A percentile compares a stretch with the other conserved stretches of the same genome.
Evolutionary conservation across 1,284 basidiomycete species (phyloP).

Genomic region (Sanghuangporus sanghuang): DNA sequence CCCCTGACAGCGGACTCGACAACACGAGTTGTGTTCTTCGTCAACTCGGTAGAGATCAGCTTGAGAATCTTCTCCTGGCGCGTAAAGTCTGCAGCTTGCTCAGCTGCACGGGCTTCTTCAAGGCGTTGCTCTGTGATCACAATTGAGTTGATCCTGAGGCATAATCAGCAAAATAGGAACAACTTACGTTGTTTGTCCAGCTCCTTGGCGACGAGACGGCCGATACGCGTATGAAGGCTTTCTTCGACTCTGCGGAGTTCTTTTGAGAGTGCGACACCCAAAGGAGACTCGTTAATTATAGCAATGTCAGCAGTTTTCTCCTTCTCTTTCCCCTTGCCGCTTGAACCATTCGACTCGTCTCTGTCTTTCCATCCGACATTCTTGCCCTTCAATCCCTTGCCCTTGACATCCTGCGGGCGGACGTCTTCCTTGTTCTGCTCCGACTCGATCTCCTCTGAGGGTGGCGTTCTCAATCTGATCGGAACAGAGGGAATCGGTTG

Average conservation of each 20-base stretch:
- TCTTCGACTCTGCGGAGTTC: conserved; percentile 81
- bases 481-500: conserved; percentile 28
- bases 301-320: conserved; percentile 37
- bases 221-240: conserved; percentile 66
- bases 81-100: conserved; percentile 71
- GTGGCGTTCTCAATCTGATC: conserved; percentile 54
- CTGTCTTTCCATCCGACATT: conserved; percentile 30
- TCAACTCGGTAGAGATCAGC: conserved; percentile 77
- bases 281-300: conserved; percentile 42
- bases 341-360: conserved; percentile 36
- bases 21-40: conserved; percentile 77
- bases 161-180: conserved; percentile 20
- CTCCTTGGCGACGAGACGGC: conserved; percentile 72
- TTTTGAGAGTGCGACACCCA: conserved; percentile 53
- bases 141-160: conserved; percentile 12
- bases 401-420: conserved; percentile 41
- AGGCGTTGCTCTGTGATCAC: conserved; percentile 60
- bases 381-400: conserved; percentile 59
- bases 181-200: conserved; percentile 78
- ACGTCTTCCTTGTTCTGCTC: conserved; percentile 57
- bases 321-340: conserved; percentile 38
- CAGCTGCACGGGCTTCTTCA: conserved; percentile 70
- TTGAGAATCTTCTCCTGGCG: conserved; percentile 84
- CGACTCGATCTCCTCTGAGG: conserved; percentile 65
- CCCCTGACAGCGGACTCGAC: conserved; percentile 80